Evolutionary conservation across 441 rosid genomes (phyloP), one percentile per base, ranked within the genome.

Genomic region (Populus hybrid): DNA sequence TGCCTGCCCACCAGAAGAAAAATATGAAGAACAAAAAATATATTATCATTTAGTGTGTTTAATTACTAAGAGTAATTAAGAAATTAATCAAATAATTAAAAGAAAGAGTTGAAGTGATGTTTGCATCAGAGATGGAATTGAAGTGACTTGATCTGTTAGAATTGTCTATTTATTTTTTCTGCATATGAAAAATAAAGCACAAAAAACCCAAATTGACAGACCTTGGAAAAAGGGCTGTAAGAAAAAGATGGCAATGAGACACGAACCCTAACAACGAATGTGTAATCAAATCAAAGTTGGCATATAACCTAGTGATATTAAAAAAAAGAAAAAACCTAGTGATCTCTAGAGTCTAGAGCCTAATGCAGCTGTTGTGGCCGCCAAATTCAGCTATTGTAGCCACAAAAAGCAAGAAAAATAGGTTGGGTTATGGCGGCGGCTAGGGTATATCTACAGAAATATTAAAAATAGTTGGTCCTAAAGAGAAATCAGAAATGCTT

Each of bases 381-480:
- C 86, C 82, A 82, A 87, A 50, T 23, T 63, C 87, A 82, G 84
- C 65, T 72, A 64, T 28, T 26, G 38, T 33, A 50, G 31, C 82
- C 42, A 79, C 68, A 73, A 56, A 82, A 84, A 78, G 81, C 28
- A 14, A 64, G 74, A 69, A 21, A 26, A 8, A 61, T 78, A 83
- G 83, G 87, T 70, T 83, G 56, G 72, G 23, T 75, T 74, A 59
- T 70, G 88, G 88, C 84, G 84, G 86, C 89, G 78, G 77, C 77
- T 76, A 77, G 79, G 81, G 75, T 50, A 73, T 79, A 73, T 59
- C 74, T 73, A 5, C 78, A 53, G 73, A 29, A 73, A 23, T 42
- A 20, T 36, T 28, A 35, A 20, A 9, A 42, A 42, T 42, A 10
- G 50, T 16, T 6, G 12, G 3, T 20, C 9, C n/a, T 12, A 29